A percentile compares a stretch with the other conserved stretches of the same genome.
phyloP scores from a whole-genome alignment of 2,329 filamentous ascomycete genomes.

The Passalora sequoiae region DNA sequence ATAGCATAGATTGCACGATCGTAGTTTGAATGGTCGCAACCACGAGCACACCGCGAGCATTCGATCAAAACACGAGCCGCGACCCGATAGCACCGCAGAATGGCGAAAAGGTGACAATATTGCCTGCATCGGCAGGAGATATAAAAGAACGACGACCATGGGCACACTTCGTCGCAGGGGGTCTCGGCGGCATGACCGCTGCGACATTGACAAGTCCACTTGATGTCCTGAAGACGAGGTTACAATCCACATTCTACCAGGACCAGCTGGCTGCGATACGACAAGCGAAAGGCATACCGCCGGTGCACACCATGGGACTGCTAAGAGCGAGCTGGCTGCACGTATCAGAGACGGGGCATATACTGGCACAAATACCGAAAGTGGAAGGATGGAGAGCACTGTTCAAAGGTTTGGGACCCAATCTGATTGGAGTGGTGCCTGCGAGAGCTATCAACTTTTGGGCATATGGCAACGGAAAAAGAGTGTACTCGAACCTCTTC shows the following conservation, averaged over 20 bases:
- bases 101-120: slow-evolving; percentile 13
- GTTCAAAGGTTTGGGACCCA: slow-evolving; percentile 90
- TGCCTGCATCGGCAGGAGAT: slow-evolving; percentile 6
- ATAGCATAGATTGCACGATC: no score
- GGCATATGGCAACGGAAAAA: slow-evolving; percentile 87
- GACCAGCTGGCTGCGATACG: slow-evolving; percentile 67
- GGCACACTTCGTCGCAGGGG: slow-evolving; percentile 88
- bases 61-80: slow-evolving; percentile 6
- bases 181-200: slow-evolving; percentile 82
- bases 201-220: slow-evolving; percentile 90
- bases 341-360: slow-evolving; percentile 79
- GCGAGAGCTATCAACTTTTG: slow-evolving; percentile 91
- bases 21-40: slow-evolving; percentile 3
- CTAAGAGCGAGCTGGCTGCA: slow-evolving; percentile 65
- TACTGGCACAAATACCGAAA: slow-evolving; percentile 72
- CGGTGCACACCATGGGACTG: slow-evolving; percentile 56
- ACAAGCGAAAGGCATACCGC: slow-evolving; percentile 52
- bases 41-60: background rate
- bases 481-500: slow-evolving; percentile 68
- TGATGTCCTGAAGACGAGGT: slow-evolving; percentile 85
- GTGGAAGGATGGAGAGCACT: slow-evolving; percentile 79
- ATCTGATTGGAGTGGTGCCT: slow-evolving; percentile 82
- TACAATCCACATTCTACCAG: slow-evolving; percentile 94
- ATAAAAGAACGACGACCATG: slow-evolving; percentile 60
- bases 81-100: slow-evolving; percentile 15